Conservation (phyloP, 139 green algal species). For the Micromonas pusilla region DNA sequence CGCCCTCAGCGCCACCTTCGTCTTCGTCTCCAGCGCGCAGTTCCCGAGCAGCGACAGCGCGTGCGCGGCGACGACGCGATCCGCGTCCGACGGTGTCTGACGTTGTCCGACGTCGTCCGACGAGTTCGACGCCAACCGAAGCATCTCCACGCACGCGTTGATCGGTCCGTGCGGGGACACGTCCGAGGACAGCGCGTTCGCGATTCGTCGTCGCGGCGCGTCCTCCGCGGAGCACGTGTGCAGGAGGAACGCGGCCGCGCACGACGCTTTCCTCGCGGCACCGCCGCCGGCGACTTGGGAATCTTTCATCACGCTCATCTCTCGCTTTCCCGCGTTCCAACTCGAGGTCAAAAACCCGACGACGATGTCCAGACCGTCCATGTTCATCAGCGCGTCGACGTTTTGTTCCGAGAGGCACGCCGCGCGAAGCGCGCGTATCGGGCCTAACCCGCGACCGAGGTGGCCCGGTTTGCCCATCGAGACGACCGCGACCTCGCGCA, state of each 20-base stretch:
- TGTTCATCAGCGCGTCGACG: neutral
- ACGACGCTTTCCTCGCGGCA: no score
- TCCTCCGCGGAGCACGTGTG: neutral
- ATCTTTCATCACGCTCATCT: no score
- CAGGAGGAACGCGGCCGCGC: neutral
- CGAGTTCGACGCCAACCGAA: no score
- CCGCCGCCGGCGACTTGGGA: no score
- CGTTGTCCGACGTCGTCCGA: no score
- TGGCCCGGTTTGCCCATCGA: neutral
- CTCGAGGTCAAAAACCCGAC: neutral
- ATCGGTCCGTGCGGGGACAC: neutral
- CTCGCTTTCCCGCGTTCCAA: neutral
- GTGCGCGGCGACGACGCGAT: neutral
- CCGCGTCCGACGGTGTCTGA: no score
- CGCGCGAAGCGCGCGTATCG: neutral
- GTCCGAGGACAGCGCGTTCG: neutral
- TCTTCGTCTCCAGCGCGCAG: constrained; percentile 1
- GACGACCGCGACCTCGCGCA: neutral
- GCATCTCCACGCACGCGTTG: neutral
- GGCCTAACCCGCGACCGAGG: no score
- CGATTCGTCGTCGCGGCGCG: neutral
- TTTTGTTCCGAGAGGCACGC: neutral
- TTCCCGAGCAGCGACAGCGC: neutral
- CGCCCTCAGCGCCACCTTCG: constrained; percentile 4
- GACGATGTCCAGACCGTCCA: neutral